Conservation (phyloP, 1,139 yeast genomes). For the Yamadazyma dendronema region DNA sequence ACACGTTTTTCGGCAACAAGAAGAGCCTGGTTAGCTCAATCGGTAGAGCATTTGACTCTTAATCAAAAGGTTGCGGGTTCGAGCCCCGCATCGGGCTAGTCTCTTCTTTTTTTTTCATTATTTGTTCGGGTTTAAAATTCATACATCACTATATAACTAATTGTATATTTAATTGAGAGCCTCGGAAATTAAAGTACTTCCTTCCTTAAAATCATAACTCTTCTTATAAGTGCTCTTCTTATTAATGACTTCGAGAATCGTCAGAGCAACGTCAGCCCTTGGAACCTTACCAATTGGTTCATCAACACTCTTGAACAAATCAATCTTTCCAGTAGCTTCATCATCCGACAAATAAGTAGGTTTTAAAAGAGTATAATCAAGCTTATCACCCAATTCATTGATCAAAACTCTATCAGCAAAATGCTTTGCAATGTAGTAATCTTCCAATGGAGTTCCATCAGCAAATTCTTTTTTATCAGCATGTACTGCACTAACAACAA, state of each 20-base stretch:
- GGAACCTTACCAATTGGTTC: slow-evolving; percentile 19
- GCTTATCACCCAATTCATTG: slow-evolving; percentile 27
- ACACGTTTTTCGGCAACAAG: neutral
- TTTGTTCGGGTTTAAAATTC: no score
- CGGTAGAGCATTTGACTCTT: slow-evolving; percentile 32
- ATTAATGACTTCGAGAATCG: slow-evolving; percentile 21
- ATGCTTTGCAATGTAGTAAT: slow-evolving; percentile 53
- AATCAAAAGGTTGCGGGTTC: slow-evolving; percentile 52
- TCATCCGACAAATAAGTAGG: slow-evolving; percentile 47
- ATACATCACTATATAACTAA: neutral
- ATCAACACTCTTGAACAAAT: slow-evolving; percentile 13
- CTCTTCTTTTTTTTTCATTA: slow-evolving; percentile 15
- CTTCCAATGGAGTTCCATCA: slow-evolving; percentile 23
- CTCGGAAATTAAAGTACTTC: neutral
- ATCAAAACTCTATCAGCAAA: slow-evolving; percentile 52
- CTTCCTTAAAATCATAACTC: slow-evolving; percentile 22
- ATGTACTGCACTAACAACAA: slow-evolving; percentile 56
- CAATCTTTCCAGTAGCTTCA: slow-evolving; percentile 37
- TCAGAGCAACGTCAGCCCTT: slow-evolving; percentile 33
- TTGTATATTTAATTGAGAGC: neutral
- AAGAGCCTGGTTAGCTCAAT: slow-evolving; percentile 20
- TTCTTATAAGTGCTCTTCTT: slow-evolving; percentile 25
- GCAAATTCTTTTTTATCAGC: slow-evolving; percentile 48
- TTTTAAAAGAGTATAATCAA: slow-evolving; percentile 52
- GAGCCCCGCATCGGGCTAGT: slow-evolving; percentile 51